phyloP scores from a whole-genome alignment of 768 basidiomycete species.

The Astraeus odoratus region DNA sequence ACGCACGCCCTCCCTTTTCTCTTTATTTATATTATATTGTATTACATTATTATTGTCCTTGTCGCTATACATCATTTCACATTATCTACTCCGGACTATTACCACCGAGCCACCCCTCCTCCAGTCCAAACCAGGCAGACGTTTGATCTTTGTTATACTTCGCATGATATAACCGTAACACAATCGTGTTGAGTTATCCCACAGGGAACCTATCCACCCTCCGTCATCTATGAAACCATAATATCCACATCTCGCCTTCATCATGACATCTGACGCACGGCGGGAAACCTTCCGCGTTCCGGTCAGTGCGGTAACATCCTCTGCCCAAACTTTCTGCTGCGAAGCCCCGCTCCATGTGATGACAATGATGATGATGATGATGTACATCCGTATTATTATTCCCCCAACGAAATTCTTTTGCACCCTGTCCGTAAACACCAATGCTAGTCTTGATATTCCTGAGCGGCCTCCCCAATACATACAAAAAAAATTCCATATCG shows the following conservation, averaged over 20 bases:
- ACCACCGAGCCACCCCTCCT: neutral
- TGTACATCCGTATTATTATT: neutral
- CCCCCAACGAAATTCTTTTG: no score
- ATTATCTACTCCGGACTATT: neutral
- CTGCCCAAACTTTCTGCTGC: neutral
- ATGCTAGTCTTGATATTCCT: neutral
- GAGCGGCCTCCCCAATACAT: neutral
- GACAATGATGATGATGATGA: no score
- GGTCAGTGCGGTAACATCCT: neutral
- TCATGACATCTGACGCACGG: neutral
- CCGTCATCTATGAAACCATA: neutral
- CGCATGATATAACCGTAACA: neutral
- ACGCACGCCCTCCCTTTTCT: neutral
- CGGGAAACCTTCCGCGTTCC: neutral
- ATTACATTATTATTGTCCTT: neutral
- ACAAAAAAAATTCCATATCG: neutral
- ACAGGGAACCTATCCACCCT: neutral
- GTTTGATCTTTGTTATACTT: neutral
- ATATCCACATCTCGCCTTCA: neutral
- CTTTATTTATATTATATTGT: neutral
- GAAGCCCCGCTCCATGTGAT: neutral
- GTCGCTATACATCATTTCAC: no score
- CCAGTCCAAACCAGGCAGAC: neutral
- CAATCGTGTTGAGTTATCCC: neutral
- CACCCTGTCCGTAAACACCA: neutral